Base-by-base conservation (phyloP, 495 filamentous ascomycete species). In the Lasiosphaeria miniovina region DNA sequence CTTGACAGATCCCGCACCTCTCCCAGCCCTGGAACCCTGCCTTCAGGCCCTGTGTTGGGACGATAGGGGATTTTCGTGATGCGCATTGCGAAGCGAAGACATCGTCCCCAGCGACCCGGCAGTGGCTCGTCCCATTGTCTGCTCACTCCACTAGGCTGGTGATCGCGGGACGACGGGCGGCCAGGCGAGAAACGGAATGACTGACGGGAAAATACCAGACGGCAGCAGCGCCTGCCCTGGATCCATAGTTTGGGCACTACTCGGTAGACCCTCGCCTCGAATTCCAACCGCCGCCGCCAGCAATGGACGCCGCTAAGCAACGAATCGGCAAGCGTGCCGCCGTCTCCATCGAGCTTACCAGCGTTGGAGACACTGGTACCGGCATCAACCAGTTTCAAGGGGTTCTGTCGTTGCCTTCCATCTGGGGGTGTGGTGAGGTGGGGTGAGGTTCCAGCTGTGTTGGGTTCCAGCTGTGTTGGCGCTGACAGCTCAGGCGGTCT, bases 61-160 rank as follows among this genome's bases (percentile, higher is more conserved):
- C 33, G 45, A 49, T 35, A n/a, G 48, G 52, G 33, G 63, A 65
- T 65, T 57, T 17, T 57, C 64, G 53, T 36, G 65, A 69, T 65
- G 59, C 54, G 55, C 58, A 45, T 60, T 58, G 56, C 61, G 60
- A 11, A 24, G 24, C 24, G 24, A 24, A 24, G 24, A 24, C 24
- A 24, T 2, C 24, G 24, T 24, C 24, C 24, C 24, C 24, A 24
- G 24, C 24, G 24, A 24, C 24, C 24, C 24, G 24, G 24, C 24
- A 24, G 24, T 24, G 24, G 2, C 24, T 24, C 1, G 24, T 24
- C 24, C 24, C 24, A 24, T 24, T 24, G 24, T 24, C 24, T 24
- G 24, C 24, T 24, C 24, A 2, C 24, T 24, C 24, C 24, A 24
- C 24, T 2, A 24, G 24, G 24, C 24, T 24, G 24, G 24, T 24